A percentile compares a stretch with the other conserved stretches of the same genome.
Conservation (phyloP, 116 monocot genomes). For the Papilionanthe hybrid region DNA sequence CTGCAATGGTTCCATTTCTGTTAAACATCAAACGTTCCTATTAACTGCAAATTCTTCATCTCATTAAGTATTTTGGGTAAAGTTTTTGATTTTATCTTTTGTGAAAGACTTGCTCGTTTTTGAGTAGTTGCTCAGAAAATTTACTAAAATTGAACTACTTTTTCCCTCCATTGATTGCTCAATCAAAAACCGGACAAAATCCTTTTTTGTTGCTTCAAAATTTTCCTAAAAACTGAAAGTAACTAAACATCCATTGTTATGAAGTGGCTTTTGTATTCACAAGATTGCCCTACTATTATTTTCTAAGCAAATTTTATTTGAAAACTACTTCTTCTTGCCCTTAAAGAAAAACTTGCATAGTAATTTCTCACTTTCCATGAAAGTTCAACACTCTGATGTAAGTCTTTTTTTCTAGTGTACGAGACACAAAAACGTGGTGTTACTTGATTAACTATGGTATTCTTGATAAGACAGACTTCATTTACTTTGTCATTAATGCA, state of each 20-base stretch:
- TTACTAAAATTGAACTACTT: neutral
- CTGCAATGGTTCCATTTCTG: too few species aligned
- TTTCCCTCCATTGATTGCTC: neutral
- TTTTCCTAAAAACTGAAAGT: neutral
- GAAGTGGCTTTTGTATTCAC: neutral
- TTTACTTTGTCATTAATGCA: slow-evolving; percentile 26
- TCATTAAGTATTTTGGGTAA: too few species aligned
- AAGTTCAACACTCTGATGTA: neutral
- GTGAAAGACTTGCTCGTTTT: neutral
- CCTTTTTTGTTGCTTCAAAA: neutral
- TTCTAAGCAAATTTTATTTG: neutral
- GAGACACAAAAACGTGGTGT: neutral
- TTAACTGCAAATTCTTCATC: too few species aligned
- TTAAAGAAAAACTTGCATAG: neutral
- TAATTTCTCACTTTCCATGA: neutral
- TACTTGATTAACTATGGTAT: neutral
- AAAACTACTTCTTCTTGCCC: neutral
- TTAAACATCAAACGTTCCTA: too few species aligned
- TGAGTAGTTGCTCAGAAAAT: neutral
- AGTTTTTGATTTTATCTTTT: too few species aligned
- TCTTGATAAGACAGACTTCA: neutral
- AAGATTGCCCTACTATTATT: neutral
- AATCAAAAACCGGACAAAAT: neutral
- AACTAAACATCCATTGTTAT: neutral
- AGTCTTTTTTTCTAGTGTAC: neutral